phyloP scores from a whole-genome alignment of 768 basidiomycete species.

The Mycena kentingensis region DNA sequence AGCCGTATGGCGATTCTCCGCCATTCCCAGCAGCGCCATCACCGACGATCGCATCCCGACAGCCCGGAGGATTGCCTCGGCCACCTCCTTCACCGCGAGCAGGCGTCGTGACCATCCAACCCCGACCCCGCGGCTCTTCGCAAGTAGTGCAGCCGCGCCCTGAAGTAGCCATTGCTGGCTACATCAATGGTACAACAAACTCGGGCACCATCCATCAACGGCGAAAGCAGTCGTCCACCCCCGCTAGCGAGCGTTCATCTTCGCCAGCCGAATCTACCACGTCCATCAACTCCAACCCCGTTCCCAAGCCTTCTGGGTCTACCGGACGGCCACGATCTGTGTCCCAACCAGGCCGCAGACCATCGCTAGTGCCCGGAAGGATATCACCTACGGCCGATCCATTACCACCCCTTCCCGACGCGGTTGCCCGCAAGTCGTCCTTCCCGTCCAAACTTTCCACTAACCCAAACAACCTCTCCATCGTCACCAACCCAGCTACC shows the following conservation, averaged over 20 bases:
- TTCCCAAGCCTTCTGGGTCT: conserved; percentile 35
- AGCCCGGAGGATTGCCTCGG: conserved; percentile 37
- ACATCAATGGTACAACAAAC: conserved; percentile 61
- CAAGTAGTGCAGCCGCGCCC: conserved; percentile 41
- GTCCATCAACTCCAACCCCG: conserved; percentile 43
- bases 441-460: conserved; percentile 62
- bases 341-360: conserved; percentile 77
- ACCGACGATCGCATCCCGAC: conserved; percentile 40
- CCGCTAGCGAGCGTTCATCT: conserved; percentile 55
- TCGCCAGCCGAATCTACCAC: conserved; percentile 52
- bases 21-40: conserved; percentile 71
- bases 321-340: conserved; percentile 62
- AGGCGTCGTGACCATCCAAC: conserved; percentile 35
- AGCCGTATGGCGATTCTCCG: conserved; percentile 52
- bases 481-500: conserved; percentile 48
- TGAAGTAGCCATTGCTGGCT: conserved; percentile 35
- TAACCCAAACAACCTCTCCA: conserved; percentile 52
- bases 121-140: conserved; percentile 63
- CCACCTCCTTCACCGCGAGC: conserved; percentile 53
- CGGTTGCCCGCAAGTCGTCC: conserved; percentile 56
- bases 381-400: conserved; percentile 52
- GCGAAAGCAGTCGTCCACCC: conserved; percentile 64
- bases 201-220: conserved; percentile 73
- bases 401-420: conserved; percentile 49
- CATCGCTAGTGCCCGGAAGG: conserved; percentile 55